A percentile compares a stretch with the other conserved stretches of the same genome.
Evolutionary conservation across 2,329 filamentous ascomycete genomes (phyloP).

Genomic region (Phialophora macrospora): DNA sequence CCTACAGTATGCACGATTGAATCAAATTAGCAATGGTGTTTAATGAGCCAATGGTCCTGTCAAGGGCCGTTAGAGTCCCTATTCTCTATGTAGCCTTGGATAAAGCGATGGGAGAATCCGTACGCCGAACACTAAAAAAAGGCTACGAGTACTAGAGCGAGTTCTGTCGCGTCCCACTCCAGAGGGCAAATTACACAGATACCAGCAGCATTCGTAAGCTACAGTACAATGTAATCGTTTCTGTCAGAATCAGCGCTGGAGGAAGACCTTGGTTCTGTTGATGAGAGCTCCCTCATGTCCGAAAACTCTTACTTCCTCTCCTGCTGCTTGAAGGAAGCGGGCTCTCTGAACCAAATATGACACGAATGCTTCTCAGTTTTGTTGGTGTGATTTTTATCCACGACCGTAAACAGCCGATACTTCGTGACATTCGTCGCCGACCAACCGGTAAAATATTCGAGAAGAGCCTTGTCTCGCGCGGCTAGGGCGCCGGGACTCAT

Average conservation of each 20-base stretch:
- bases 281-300: not conserved
- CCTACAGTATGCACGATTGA: not conserved
- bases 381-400: conserved; percentile 23
- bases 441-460: conserved; percentile 32
- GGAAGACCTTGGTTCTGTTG: not conserved
- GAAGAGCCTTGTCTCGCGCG: conserved; percentile 26
- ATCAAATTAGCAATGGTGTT: not conserved
- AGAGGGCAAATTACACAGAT: not conserved
- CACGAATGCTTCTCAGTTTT: conserved; percentile 22
- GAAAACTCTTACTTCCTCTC: not conserved
- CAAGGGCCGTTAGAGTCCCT: not conserved
- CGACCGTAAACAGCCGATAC: conserved; percentile 24
- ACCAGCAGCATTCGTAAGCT: not conserved
- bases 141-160: no score
- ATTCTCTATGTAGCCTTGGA: not conserved
- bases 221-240: not conserved
- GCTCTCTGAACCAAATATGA: conserved; percentile 24
- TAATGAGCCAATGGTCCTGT: not conserved
- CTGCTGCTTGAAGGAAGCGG: not conserved
- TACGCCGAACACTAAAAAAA: not conserved
- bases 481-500: conserved; percentile 7
- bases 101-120: not conserved
- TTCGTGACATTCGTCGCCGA: conserved; percentile 17
- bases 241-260: not conserved
- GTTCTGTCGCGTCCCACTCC: not conserved